Percentiles rank a stretch among this genome's conserved stretches.
Evolutionary conservation across 176 grass and related monocot species (phyloP).

Genomic region (Calamus simplicifolius): DNA sequence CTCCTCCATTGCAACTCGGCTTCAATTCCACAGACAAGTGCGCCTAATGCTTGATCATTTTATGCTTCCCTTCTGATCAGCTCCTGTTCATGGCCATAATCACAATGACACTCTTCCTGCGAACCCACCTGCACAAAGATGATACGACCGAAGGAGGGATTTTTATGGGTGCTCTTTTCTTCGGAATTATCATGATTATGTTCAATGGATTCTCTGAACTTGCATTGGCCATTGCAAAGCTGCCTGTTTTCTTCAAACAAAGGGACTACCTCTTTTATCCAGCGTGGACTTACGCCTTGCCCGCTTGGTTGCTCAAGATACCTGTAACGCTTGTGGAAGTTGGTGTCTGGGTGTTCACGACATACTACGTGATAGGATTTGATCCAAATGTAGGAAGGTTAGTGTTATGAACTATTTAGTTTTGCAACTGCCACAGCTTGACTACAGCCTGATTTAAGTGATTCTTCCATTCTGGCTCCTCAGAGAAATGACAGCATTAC

Average conservation of each 20-base stretch:
- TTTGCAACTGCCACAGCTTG: background rate
- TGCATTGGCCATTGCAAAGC: slow-evolving; percentile 47
- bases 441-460: no score
- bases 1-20: no score
- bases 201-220: slow-evolving; percentile 72
- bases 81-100: slow-evolving; percentile 37
- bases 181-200: slow-evolving; percentile 47
- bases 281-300: slow-evolving; percentile 63
- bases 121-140: slow-evolving; percentile 47
- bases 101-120: slow-evolving; percentile 67
- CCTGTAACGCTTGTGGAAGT: slow-evolving; percentile 54
- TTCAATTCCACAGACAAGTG: no score
- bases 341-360: slow-evolving; percentile 60
- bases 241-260: slow-evolving; percentile 86
- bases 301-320: slow-evolving; percentile 55
- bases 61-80: background rate
- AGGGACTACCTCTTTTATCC: slow-evolving; percentile 73
- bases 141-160: slow-evolving; percentile 24
- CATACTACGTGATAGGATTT: slow-evolving; percentile 78
- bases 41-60: no score
- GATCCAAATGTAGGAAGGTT: slow-evolving; percentile 61
- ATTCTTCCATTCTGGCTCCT: no score
- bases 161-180: slow-evolving; percentile 69
- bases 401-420: background rate
- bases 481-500: no score